A percentile compares a stretch with the other conserved stretches of the same genome.
phyloP scores from a whole-genome alignment of 768 basidiomycete species.

The Podaxis rugospora region DNA sequence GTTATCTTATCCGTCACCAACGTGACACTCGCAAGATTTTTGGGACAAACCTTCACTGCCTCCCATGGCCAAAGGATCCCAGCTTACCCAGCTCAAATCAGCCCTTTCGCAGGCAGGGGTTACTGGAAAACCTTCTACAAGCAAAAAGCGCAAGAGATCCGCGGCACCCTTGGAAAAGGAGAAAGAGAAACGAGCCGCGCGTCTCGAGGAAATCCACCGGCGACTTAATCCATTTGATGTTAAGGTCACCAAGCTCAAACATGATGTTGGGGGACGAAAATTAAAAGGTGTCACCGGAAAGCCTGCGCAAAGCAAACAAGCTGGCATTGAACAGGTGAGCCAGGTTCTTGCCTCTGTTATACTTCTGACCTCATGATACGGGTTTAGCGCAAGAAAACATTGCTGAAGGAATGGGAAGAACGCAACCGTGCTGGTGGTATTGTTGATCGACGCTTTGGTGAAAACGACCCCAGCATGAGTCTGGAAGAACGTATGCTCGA shows the following conservation, averaged over 20 bases:
- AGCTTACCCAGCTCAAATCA: conserved; percentile 85
- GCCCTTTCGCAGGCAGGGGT: conserved; percentile 80
- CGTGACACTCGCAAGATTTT: conserved; percentile 22
- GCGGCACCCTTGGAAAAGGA: conserved; percentile 58
- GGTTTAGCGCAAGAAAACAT: conserved; percentile 73
- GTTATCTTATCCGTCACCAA: conserved; percentile 6
- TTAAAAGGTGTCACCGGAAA: conserved; percentile 78
- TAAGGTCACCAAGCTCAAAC: conserved; percentile 88
- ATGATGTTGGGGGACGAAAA: conserved; percentile 87
- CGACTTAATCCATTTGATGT: conserved; percentile 92
- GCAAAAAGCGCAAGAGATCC: conserved; percentile 68
- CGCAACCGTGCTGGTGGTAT: conserved; percentile 84
- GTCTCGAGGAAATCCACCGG: conserved; percentile 78
- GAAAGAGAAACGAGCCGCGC: conserved; percentile 76
- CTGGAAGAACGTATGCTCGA: conserved; percentile 96
- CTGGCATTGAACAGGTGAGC: conserved; percentile 82
- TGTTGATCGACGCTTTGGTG: conserved; percentile 93
- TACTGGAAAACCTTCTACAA: conserved; percentile 45
- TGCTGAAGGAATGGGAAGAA: conserved; percentile 84
- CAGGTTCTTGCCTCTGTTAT: not conserved
- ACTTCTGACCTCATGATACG: conserved; percentile 1
- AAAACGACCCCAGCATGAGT: conserved; percentile 89
- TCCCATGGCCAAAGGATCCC: conserved; percentile 78
- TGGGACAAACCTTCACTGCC: conserved; percentile 2
- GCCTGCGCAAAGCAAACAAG: conserved; percentile 86